Evolutionary conservation across 208 protist species (phyloP).

Genomic region (Wallacemonas collosoma): DNA sequence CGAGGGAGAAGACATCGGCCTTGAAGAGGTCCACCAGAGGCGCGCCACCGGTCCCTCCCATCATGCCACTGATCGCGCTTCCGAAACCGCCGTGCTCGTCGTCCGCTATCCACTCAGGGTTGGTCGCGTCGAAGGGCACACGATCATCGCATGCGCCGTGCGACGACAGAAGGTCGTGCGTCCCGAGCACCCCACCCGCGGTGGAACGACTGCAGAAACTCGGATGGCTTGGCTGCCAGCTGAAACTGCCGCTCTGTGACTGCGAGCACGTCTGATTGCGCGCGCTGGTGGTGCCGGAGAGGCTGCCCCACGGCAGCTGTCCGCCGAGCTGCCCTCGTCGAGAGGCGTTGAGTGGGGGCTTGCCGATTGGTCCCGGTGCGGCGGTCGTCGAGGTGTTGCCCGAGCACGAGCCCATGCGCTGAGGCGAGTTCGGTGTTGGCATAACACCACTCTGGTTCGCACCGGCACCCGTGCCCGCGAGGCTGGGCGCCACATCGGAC

Average conservation of each 20-base stretch:
- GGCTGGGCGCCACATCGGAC: too few species aligned
- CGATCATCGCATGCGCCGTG: neutral
- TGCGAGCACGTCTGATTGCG: neutral
- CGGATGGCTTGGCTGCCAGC: neutral
- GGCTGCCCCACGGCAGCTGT: neutral
- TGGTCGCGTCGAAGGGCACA: neutral
- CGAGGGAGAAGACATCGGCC: slow-evolving; percentile 67
- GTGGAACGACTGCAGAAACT: neutral
- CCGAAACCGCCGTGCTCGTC: neutral
- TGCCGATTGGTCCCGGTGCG: neutral
- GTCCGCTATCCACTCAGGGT: neutral
- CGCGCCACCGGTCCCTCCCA: neutral
- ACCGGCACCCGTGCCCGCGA: too few species aligned
- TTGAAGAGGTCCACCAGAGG: slow-evolving; percentile 60
- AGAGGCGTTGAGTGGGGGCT: slow-evolving; percentile 11
- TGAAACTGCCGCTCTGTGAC: neutral
- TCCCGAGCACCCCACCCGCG: neutral
- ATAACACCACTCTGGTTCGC: too few species aligned
- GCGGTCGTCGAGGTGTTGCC: neutral
- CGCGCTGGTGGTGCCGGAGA: neutral
- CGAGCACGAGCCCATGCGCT: neutral
- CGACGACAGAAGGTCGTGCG: neutral
- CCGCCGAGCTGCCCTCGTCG: neutral
- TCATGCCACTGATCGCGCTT: too few species aligned
- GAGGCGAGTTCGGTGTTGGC: too few species aligned